Conservation (phyloP, 257 asterid genomes). For the Echites panduratus region DNA sequence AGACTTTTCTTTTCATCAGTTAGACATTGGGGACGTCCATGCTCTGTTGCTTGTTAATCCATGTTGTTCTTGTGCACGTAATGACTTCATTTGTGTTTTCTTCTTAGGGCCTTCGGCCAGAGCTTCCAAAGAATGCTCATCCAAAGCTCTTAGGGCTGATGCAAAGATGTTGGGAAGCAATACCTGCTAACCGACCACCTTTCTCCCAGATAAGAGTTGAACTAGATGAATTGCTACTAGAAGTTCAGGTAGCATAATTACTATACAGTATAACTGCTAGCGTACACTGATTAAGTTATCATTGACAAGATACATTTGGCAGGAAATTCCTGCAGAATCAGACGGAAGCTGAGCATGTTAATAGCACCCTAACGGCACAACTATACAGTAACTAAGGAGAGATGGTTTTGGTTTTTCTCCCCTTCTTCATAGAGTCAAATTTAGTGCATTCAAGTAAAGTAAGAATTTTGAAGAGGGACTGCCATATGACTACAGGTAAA, state of each 20-base stretch:
- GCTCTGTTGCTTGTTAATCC: too few species aligned
- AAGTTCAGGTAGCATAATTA: constrained; percentile 37
- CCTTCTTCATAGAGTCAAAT: neutral
- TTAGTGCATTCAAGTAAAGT: constrained; percentile 5
- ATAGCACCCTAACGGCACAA: neutral
- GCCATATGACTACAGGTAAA: neutral
- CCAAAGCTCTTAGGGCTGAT: constrained; percentile 63
- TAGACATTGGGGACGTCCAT: too few species aligned
- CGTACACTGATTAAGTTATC: neutral
- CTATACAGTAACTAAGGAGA: constrained; percentile 12
- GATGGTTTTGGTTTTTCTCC: constrained; percentile 7
- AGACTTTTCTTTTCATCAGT: neutral
- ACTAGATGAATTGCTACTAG: constrained; percentile 58
- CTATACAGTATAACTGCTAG: neutral
- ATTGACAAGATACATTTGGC: neutral
- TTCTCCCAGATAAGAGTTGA: constrained; percentile 55
- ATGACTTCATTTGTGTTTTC: neutral
- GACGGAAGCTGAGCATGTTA: constrained; percentile 3
- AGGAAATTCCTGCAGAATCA: constrained; percentile 1
- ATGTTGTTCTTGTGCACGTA: neutral
- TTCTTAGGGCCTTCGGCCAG: constrained; percentile 87
- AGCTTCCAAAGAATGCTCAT: constrained; percentile 53
- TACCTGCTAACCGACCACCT: constrained; percentile 62
- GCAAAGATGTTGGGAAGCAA: constrained; percentile 83
- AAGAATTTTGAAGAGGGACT: neutral